Conservation (phyloP, 257 asterid genomes). For the Petunia secreta region DNA sequence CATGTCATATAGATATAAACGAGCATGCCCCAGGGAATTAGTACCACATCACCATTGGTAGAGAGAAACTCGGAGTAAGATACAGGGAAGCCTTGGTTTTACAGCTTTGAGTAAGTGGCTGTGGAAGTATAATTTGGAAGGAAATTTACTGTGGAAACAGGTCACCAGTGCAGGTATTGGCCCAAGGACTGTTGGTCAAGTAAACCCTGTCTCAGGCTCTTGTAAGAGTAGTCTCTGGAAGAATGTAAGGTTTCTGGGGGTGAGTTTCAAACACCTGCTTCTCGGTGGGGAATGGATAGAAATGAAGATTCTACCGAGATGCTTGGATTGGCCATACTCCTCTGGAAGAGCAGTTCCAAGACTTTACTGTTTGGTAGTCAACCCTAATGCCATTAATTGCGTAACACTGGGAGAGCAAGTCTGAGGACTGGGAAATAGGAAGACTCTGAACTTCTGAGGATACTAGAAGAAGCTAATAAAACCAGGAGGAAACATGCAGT, state of each 20-base stretch:
- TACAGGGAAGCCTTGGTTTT: not conserved
- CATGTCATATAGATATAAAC: not conserved
- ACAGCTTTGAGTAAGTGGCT: not conserved
- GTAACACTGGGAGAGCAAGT: not conserved
- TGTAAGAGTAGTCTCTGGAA: not conserved
- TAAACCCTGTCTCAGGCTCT: not conserved
- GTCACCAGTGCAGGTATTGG: not conserved
- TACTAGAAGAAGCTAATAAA: not conserved
- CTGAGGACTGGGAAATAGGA: not conserved
- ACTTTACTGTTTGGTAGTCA: not conserved
- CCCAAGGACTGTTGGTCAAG: not conserved
- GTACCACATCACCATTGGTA: not conserved
- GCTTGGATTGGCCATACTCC: not conserved
- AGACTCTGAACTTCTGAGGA: not conserved
- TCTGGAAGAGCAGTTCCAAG: not conserved
- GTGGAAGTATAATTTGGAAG: not conserved
- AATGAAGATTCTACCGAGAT: not conserved
- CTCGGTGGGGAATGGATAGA: not conserved
- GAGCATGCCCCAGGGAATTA: slow-evolving; percentile 4
- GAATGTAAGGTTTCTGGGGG: not conserved
- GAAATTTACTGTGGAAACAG: not conserved
- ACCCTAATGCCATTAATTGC: slow-evolving; percentile 8
- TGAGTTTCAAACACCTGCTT: not conserved
- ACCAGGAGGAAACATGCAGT: slow-evolving; percentile 4
- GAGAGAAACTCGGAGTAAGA: not conserved